Conservation (phyloP, 768 basidiomycete species). For the Suillus paluster region DNA sequence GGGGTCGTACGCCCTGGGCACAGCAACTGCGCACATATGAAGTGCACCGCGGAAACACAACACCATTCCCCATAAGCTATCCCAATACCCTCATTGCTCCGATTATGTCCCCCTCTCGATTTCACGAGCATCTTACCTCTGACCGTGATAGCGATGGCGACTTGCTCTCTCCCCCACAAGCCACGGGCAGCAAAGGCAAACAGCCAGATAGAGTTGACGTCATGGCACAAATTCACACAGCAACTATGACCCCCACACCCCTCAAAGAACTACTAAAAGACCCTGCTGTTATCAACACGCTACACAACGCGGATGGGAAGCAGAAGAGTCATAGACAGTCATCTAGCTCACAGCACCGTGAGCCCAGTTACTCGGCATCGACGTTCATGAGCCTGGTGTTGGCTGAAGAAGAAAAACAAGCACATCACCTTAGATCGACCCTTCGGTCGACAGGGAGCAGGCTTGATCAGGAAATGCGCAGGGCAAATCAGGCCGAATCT, state of each 20-base stretch:
- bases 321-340: constrained; percentile 35
- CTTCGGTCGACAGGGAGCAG: constrained; percentile 55
- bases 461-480: constrained; percentile 58
- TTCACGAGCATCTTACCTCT: constrained; percentile 34
- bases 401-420: constrained; percentile 60
- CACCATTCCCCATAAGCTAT: constrained; percentile 6
- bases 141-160: constrained; percentile 18
- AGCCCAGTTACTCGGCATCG: constrained; percentile 36
- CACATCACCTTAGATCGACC: constrained; percentile 55
- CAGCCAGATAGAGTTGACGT: constrained; percentile 34
- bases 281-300: constrained; percentile 41
- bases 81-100: constrained; percentile 11
- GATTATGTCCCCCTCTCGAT: constrained; percentile 33
- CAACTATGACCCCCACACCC: constrained; percentile 48
- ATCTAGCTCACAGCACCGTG: constrained; percentile 44
- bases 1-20: constrained; percentile 8
- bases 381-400: constrained; percentile 48
- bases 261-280: constrained; percentile 49
- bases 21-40: constrained; percentile 13
- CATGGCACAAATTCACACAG: constrained; percentile 47
- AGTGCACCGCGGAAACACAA: constrained; percentile 14
- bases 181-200: constrained; percentile 10
- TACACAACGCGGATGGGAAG: constrained; percentile 36
- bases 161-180: constrained; percentile 13
- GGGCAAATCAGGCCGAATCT: constrained; percentile 53